These are phyloP conservation scores for Cinnamomum micranthum DNA, from an alignment of 164 flowering plant species.

Conservation along the genomic window DNA sequence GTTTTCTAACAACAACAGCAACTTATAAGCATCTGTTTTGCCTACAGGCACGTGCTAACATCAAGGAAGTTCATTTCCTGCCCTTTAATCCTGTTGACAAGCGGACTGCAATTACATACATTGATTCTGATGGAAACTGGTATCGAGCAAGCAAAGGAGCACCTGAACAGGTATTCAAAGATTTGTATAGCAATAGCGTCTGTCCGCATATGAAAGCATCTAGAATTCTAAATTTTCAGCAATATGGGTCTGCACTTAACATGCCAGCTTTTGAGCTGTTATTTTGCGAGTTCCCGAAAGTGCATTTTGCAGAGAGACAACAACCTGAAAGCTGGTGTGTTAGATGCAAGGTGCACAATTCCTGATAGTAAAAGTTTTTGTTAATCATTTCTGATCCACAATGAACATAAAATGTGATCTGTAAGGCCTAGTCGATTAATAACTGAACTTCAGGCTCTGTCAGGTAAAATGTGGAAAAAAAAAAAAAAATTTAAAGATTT, in stretches of 20 bases:
- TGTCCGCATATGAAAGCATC: too few species aligned
- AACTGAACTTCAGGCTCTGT: neutral
- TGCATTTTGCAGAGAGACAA: neutral
- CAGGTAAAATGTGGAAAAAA: too few species aligned
- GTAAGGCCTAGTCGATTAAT: neutral
- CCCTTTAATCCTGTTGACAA: conserved; percentile 93
- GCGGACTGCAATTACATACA: conserved; percentile 82
- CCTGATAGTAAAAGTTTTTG: too few species aligned
- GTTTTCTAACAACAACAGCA: neutral
- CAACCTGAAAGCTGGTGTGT: neutral
- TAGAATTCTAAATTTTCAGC: neutral
- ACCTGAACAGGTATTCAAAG: conserved; percentile 73
- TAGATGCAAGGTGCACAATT: neutral
- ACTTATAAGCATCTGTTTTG: neutral
- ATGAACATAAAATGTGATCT: neutral
- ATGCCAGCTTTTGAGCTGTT: neutral
- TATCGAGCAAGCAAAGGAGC: conserved; percentile 91
- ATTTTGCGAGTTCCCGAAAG: neutral
- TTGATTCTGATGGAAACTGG: conserved; percentile 75
- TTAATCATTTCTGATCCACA: neutral
- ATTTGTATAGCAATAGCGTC: neutral
- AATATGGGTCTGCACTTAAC: neutral
- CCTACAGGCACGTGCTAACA: conserved; percentile 68
- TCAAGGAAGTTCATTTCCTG: conserved; percentile 74
- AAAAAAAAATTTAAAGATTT: too few species aligned